Evolutionary conservation across 1,139 yeast genomes (phyloP).

Genomic region (Protomyces macrosporus): DNA sequence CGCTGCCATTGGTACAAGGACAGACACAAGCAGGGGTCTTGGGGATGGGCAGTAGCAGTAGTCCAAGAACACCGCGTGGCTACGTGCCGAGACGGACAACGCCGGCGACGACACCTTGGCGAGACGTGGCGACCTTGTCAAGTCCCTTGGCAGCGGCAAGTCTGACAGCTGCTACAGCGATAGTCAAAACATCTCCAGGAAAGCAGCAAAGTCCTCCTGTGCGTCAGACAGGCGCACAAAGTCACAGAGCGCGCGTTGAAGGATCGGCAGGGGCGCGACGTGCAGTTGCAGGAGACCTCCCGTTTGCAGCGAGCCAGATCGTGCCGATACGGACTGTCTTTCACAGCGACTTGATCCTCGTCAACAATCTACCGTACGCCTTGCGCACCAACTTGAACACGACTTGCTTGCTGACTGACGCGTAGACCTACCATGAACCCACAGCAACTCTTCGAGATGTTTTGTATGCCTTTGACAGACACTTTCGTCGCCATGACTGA

Average conservation of each 20-base stretch:
- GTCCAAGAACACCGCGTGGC: no score
- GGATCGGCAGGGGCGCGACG: no score
- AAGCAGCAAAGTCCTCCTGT: no score
- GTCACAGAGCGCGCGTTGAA: no score
- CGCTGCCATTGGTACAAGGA: no score
- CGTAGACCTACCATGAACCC: neutral
- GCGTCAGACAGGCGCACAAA: no score
- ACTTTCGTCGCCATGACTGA: neutral
- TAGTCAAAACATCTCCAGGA: no score
- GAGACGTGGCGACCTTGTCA: neutral
- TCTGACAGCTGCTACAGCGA: no score
- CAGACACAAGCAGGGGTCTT: no score
- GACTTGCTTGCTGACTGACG: neutral
- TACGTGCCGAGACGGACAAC: neutral
- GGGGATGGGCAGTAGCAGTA: no score
- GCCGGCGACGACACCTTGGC: neutral
- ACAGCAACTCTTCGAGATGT: neutral
- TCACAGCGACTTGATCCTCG: neutral
- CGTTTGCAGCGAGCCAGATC: neutral
- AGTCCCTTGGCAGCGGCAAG: neutral
- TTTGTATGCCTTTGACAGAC: neutral
- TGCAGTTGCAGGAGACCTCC: neutral
- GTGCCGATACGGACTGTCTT: neutral
- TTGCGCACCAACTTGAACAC: no score
- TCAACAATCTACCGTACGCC: neutral